Conservation (phyloP, 1,284 basidiomycete species). For the Trichosporon coremiiforme region DNA sequence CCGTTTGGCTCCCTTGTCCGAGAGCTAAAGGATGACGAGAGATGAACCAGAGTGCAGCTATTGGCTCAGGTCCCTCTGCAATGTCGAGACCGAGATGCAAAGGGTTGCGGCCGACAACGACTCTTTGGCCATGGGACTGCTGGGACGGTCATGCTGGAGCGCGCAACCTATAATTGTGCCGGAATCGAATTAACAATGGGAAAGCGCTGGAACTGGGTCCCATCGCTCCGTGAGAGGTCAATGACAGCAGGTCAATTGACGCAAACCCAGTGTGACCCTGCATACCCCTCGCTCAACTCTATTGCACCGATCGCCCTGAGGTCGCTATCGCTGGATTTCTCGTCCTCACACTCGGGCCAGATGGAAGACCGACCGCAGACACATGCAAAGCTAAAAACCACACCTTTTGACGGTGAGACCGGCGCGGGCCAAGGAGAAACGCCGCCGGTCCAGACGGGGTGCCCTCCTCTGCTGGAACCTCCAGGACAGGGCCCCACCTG, state of each 20-base stretch:
- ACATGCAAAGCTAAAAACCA: too few species aligned
- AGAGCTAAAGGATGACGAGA: background rate
- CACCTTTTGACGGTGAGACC: too few species aligned
- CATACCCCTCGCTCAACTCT: conserved; percentile 14
- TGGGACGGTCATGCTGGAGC: conserved; percentile 4
- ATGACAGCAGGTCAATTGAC: conserved; percentile 9
- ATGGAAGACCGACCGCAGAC: too few species aligned
- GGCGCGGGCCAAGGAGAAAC: too few species aligned
- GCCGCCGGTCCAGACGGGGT: too few species aligned
- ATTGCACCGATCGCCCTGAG: conserved; percentile 11
- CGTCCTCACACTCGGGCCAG: background rate
- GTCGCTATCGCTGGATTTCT: background rate
- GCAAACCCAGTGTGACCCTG: conserved; percentile 12
- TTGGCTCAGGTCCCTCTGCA: too few species aligned
- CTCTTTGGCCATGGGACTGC: too few species aligned
- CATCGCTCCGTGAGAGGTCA: conserved; percentile 12
- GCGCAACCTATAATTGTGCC: background rate
- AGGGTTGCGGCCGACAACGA: background rate
- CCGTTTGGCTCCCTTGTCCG: background rate
- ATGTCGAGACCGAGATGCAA: background rate
- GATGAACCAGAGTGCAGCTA: background rate
- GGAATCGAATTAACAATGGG: conserved; percentile 14
- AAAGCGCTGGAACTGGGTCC: conserved; percentile 17
- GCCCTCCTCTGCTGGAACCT: too few species aligned
- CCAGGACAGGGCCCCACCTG: background rate